Conservation (phyloP, 345 rosid species). For the Jatropha curcas region DNA sequence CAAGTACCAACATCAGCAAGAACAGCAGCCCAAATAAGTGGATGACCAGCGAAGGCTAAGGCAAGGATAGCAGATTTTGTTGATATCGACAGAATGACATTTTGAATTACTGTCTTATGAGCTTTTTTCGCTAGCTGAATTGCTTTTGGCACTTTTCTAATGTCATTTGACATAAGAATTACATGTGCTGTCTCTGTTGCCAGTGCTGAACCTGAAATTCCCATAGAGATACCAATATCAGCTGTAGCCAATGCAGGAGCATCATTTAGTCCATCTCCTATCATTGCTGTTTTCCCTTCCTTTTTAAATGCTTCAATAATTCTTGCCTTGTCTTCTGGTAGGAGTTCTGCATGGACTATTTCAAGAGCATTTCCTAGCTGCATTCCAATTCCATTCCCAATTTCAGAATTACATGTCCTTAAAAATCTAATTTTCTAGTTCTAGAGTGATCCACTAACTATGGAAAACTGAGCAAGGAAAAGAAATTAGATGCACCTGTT, state of each 20-base stretch:
- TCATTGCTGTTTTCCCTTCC: conserved; percentile 73
- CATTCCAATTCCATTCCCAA: too few species aligned
- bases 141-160: conserved; percentile 66
- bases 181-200: conserved; percentile 81
- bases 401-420: too few species aligned
- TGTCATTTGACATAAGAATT: conserved; percentile 83
- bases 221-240: conserved; percentile 90
- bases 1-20: conserved; percentile 91
- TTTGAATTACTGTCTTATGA: conserved; percentile 63
- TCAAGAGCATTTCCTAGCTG: conserved; percentile 70
- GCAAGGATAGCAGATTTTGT: conserved; percentile 66
- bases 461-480: neutral
- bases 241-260: conserved; percentile 95
- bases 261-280: conserved; percentile 91
- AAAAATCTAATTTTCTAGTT: too few species aligned
- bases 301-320: conserved; percentile 50
- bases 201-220: conserved; percentile 83
- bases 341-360: conserved; percentile 62
- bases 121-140: conserved; percentile 60
- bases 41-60: conserved; percentile 80
- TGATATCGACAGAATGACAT: conserved; percentile 58
- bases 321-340: conserved; percentile 71
- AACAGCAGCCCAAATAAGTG: conserved; percentile 87
- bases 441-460: neutral
- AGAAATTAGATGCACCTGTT: conserved; percentile 54